phyloP scores from a whole-genome alignment of 352 stramenopile genomes.

The Globisporangium acanthophoron region DNA sequence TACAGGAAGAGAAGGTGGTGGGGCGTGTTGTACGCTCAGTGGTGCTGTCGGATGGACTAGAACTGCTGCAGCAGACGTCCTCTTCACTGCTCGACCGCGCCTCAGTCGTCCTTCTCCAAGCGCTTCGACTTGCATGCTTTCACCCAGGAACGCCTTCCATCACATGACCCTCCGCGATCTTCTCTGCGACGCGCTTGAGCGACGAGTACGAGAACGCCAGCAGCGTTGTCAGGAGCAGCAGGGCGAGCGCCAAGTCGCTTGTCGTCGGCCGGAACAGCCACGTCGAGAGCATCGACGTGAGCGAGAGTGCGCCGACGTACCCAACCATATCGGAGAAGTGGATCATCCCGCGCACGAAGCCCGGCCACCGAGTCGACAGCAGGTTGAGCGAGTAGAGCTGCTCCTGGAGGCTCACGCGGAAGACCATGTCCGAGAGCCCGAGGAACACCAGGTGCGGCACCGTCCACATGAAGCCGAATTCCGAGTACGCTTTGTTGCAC shows the following conservation, averaged over 20 bases:
- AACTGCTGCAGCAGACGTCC: too few relatives aligned
- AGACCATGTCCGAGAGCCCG: constrained; percentile 49
- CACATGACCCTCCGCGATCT: constrained; percentile 12
- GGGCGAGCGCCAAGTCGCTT: constrained; percentile 56
- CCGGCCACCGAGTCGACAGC: constrained; percentile 28
- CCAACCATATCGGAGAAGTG: constrained; percentile 51
- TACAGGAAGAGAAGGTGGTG: neutral
- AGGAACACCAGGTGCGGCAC: constrained; percentile 50
- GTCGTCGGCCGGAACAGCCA: constrained; percentile 53
- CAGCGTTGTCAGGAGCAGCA: constrained; percentile 57
- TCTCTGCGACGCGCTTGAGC: constrained; percentile 23
- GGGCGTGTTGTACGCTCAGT: neutral
- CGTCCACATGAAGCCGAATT: constrained; percentile 55
- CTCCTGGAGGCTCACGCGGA: constrained; percentile 57
- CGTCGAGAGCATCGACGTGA: constrained; percentile 41
- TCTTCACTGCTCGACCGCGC: too few relatives aligned
- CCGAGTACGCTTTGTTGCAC: constrained; percentile 25
- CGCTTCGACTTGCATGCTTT: neutral
- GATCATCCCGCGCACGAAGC: constrained; percentile 38
- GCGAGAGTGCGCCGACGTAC: constrained; percentile 38
- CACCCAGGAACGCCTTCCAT: neutral
- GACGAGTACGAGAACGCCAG: constrained; percentile 51
- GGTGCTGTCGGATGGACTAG: too few relatives aligned
- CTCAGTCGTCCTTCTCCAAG: constrained; percentile 1
- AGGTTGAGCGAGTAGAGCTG: constrained; percentile 34